Percentiles rank a stretch among this genome's conserved stretches.
phyloP scores from a whole-genome alignment of 768 basidiomycete species.

The Macrolepiota dolichaula region DNA sequence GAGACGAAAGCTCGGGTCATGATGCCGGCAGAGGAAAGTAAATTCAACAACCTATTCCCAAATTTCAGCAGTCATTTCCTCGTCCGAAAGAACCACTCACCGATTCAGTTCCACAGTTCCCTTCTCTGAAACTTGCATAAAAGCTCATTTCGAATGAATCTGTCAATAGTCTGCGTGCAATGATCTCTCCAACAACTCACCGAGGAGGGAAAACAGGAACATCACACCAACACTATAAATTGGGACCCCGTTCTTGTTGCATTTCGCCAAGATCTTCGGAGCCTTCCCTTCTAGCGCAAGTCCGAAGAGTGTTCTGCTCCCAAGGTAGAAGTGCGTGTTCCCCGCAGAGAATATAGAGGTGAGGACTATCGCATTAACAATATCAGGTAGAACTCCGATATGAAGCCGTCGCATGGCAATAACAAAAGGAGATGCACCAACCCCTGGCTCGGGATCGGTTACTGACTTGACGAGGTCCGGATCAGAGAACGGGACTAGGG shows the following conservation, averaged over 20 bases:
- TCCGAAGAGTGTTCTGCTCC: constrained; percentile 49
- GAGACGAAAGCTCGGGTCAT: constrained; percentile 45
- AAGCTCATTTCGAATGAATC: constrained; percentile 28
- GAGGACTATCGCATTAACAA: constrained; percentile 71
- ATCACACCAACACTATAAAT: constrained; percentile 47
- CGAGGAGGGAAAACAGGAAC: constrained; percentile 32
- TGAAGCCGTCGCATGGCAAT: constrained; percentile 72
- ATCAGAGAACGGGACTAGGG: constrained; percentile 76
- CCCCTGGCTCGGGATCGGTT: constrained; percentile 53
- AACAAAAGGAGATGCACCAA: constrained; percentile 77
- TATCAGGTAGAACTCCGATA: constrained; percentile 61
- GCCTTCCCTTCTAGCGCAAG: constrained; percentile 63
- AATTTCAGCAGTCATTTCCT: neutral
- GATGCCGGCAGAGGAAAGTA: constrained; percentile 45
- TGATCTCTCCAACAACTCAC: constrained; percentile 10
- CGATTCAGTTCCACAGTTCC: constrained; percentile 47
- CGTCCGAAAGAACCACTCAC: constrained; percentile 18
- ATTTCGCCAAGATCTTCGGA: constrained; percentile 47
- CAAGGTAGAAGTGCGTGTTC: constrained; percentile 64
- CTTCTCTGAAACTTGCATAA: constrained; percentile 47
- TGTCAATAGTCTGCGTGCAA: neutral
- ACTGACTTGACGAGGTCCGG: constrained; percentile 46
- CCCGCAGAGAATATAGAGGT: constrained; percentile 73
- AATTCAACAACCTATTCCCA: constrained; percentile 40
- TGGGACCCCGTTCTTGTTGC: constrained; percentile 56